Evolutionary conservation across 2,329 filamentous ascomycete species (phyloP).

Genomic region (Coniochaeta hoffmannii): DNA sequence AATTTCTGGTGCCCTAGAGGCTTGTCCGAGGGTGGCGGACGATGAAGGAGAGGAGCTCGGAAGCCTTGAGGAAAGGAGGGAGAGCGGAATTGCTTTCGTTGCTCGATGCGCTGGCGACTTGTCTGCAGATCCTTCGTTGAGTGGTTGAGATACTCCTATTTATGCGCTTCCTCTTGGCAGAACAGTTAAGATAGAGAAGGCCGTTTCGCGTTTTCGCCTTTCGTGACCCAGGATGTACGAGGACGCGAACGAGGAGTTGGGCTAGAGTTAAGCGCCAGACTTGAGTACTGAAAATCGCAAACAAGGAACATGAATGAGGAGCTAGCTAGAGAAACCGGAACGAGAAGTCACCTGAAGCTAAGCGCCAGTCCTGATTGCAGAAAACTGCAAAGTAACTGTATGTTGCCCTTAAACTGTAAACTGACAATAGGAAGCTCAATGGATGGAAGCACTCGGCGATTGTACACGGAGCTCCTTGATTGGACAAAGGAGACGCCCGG

Average conservation of each 20-base stretch:
- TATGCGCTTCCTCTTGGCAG: background rate
- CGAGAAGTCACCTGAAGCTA: background rate
- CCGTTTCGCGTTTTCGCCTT: background rate
- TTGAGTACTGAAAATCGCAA: background rate
- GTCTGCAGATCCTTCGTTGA: background rate
- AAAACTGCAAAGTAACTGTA: background rate
- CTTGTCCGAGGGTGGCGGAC: background rate
- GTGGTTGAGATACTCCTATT: conserved; percentile 3
- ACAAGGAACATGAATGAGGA: too few species aligned
- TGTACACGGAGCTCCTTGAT: background rate
- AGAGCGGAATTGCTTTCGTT: background rate
- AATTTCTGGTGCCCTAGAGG: background rate
- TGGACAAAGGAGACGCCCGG: background rate
- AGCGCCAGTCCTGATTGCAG: background rate
- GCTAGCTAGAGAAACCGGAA: background rate
- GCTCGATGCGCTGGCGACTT: background rate
- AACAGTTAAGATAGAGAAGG: background rate
- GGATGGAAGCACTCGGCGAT: background rate
- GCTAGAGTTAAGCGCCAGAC: background rate
- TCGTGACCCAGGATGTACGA: background rate
- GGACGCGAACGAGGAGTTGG: background rate
- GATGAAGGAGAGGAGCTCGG: background rate
- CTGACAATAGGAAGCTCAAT: background rate
- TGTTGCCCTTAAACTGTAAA: background rate
- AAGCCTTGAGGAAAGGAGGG: background rate